Base-by-base conservation (phyloP, 2,329 filamentous ascomycete genomes). In the Diaporthe vaccinii region DNA sequence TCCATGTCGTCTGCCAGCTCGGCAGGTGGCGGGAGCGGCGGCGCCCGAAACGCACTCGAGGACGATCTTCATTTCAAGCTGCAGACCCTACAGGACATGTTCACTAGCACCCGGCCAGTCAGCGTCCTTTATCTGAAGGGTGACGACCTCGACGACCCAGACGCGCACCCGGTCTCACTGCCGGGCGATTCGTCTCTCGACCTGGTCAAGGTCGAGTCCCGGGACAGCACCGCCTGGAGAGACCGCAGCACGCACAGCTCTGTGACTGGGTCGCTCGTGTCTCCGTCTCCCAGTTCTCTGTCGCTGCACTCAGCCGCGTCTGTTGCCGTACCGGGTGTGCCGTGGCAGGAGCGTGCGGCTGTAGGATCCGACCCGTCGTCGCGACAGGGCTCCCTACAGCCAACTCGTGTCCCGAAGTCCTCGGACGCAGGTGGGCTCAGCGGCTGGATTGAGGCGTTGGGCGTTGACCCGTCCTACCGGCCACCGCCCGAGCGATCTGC, bases 371-470 rank as follows among this genome's bases (percentile, higher is more conserved):
- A 82, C 10, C 81, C 84, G 7, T 77, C 82, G 0, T 83, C 86
- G 4, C 84, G 84, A 51, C 86, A 86, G 74, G 77, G 88, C 84
- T 83, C 89, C 79, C 81, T 92, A 83, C 82, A 94, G 58, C 87
- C 88, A 0, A 89, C 86, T 1, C 87, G 86, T 73, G 81, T 91
- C 59, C 84, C 82, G 72, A 88, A 89, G 78, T 88, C 87, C 0
- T 91, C 92, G 72, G 90, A 91, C 31, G 86, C 90, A 49, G 93
- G 93, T 14, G 91, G 89, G 34, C 86, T 95, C 39, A 93, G 91
- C 76, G 93, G 94, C 8, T 98, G 94, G 92, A 97, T 98, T 77
- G 95, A 98, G 82, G 95, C 95, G 1, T 85, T 98, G 10, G 97
- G 95, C 44, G 95, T 98, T n/a, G 97, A 98, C 82, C 87, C 92